phyloP scores from a whole-genome alignment of 768 basidiomycete species.

The Pleurotus pulmonarius region DNA sequence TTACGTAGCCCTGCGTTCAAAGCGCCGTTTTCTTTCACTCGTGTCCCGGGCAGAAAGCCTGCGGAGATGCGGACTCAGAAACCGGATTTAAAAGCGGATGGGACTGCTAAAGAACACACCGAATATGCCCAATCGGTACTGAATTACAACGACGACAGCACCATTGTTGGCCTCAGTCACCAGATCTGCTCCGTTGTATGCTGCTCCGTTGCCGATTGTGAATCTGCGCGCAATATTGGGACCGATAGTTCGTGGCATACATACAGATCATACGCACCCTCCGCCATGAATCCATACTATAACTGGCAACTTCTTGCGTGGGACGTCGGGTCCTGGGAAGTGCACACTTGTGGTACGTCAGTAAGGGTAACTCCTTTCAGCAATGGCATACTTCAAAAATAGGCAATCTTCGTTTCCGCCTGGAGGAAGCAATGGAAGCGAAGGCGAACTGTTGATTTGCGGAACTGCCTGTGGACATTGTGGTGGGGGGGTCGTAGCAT shows the following conservation, averaged over 20 bases:
- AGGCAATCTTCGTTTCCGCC: too few species aligned
- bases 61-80: not conserved
- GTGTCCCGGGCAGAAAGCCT: slow-evolving; percentile 31
- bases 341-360: not conserved
- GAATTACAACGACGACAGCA: not conserved
- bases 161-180: not conserved
- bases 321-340: not conserved
- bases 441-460: too few species aligned
- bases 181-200: not conserved
- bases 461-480: too few species aligned
- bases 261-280: slow-evolving; percentile 5
- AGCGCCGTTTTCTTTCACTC: slow-evolving; percentile 24
- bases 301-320: not conserved
- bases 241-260: too few species aligned
- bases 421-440: too few species aligned
- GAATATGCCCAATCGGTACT: slow-evolving; percentile 7
- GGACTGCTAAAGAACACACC: not conserved
- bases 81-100: not conserved
- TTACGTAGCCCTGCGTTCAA: slow-evolving; percentile 29
- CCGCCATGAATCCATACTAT: slow-evolving; percentile 6
- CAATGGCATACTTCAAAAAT: not conserved
- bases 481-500: too few species aligned
- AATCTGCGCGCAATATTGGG: too few species aligned
- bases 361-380: not conserved
- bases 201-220: not conserved